Conservation (phyloP, 305 asterid genomes). For the Rubia tinctorum region DNA sequence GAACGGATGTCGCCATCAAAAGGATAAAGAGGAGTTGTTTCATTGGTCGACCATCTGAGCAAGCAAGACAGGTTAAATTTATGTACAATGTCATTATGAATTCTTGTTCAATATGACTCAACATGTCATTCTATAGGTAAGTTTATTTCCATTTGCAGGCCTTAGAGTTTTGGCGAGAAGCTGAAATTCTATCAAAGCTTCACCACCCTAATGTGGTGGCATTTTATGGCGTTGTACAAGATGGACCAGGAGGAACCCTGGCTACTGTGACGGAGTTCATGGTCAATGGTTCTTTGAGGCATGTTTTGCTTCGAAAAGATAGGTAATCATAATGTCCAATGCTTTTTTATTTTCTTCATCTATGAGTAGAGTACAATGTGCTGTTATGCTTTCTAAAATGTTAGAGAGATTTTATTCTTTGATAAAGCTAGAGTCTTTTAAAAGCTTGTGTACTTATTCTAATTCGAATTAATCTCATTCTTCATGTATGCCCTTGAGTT, state of each 20-base stretch:
- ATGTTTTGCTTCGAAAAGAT: slow-evolving; percentile 70
- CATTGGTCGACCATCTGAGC: slow-evolving; percentile 79
- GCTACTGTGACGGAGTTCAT: slow-evolving; percentile 88
- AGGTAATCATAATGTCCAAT: slow-evolving; percentile 39
- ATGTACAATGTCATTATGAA: background rate
- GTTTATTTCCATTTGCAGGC: slow-evolving; percentile 36
- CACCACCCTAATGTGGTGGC: slow-evolving; percentile 99
- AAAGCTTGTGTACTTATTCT: background rate
- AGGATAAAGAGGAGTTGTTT: slow-evolving; percentile 87
- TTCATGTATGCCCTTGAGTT: background rate
- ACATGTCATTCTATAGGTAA: background rate
- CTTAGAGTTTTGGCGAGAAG: slow-evolving; percentile 89
- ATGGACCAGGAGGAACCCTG: slow-evolving; percentile 93
- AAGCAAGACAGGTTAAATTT: slow-evolving; percentile 62
- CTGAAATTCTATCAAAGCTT: slow-evolving; percentile 86
- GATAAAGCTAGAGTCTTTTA: background rate
- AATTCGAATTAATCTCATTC: background rate
- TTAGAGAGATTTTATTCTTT: slow-evolving; percentile 3
- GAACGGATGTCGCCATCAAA: slow-evolving; percentile 91
- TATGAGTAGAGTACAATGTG: background rate
- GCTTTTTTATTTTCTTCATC: background rate
- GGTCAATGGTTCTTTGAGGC: slow-evolving; percentile 93
- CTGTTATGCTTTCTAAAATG: background rate
- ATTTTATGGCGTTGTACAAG: slow-evolving; percentile 93
- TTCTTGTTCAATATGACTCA: background rate